These are phyloP conservation scores for Fomitopsis schrenkii DNA, from an alignment of 1,284 basidiomycete genomes.

Conservation along the genomic window DNA sequence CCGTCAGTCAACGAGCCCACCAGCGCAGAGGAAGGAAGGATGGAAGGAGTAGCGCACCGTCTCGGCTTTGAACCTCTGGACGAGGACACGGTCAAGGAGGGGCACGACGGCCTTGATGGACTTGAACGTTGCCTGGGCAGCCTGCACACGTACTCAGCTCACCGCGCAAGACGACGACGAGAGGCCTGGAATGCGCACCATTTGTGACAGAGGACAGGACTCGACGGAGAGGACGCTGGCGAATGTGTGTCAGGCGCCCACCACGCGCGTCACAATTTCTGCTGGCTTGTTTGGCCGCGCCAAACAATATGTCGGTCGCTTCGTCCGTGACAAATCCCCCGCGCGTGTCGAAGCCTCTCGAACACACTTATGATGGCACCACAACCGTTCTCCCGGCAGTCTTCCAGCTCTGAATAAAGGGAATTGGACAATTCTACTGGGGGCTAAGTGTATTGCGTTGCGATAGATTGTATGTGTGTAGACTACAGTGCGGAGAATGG, in stretches of 20 bases:
- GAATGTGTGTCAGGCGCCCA: constrained; percentile 7
- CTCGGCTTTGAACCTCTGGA: constrained; percentile 95
- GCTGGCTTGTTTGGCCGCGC: constrained; percentile 23
- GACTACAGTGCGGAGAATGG: constrained; percentile 21
- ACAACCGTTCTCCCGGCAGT: neutral
- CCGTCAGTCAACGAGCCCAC: neutral
- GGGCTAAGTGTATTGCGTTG: constrained; percentile 12
- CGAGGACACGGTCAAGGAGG: constrained; percentile 93
- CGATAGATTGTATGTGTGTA: constrained; percentile 22
- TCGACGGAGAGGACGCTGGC: constrained; percentile 1
- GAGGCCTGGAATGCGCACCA: neutral
- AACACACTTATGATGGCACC: neutral
- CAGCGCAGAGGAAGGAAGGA: neutral
- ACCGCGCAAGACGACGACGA: neutral
- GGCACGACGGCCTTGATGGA: constrained; percentile 91
- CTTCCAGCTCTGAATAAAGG: neutral
- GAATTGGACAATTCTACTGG: no score
- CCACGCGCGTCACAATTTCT: constrained; percentile 19
- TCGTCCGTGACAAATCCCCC: neutral
- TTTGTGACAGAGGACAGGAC: constrained; percentile 1
- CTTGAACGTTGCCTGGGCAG: constrained; percentile 85
- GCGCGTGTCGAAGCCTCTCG: constrained; percentile 19
- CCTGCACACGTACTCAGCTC: constrained; percentile 33
- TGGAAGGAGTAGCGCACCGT: constrained; percentile 48
- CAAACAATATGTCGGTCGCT: constrained; percentile 20